Conservation (phyloP, 768 basidiomycete species). For the Sutorius australiensis region DNA sequence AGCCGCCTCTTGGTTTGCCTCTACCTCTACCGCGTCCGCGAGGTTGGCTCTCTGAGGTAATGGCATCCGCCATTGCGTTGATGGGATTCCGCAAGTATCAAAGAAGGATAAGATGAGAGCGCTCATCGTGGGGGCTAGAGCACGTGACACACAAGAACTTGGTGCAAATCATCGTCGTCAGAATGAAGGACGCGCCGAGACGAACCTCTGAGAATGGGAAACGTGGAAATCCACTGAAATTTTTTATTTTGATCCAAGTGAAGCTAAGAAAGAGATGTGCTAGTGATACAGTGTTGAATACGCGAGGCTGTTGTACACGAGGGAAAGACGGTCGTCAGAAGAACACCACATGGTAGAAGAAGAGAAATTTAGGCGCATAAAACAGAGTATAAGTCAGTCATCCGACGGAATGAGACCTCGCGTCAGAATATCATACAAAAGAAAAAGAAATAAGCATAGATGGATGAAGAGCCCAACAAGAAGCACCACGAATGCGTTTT, state of each 20-base stretch:
- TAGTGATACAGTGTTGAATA: conserved; percentile 16
- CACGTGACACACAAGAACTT: neutral
- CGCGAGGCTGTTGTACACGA: conserved; percentile 1
- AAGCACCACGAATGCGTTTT: conserved; percentile 26
- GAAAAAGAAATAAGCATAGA: conserved; percentile 24
- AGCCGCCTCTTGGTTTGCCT: conserved; percentile 60
- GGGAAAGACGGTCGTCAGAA: neutral
- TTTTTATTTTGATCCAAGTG: conserved; percentile 2
- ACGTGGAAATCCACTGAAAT: neutral
- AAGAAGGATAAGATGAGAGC: neutral
- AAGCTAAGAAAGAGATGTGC: neutral
- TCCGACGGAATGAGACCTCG: conserved; percentile 26
- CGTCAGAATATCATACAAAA: conserved; percentile 29
- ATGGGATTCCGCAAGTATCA: neutral
- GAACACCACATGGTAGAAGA: conserved; percentile 10
- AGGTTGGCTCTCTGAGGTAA: conserved; percentile 8
- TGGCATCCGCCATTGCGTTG: conserved; percentile 12
- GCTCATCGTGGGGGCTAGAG: neutral
- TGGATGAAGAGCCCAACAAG: conserved; percentile 26
- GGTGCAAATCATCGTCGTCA: neutral
- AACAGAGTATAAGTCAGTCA: conserved; percentile 13
- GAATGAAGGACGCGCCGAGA: neutral
- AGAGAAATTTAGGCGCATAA: neutral
- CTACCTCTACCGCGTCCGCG: conserved; percentile 45
- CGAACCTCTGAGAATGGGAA: neutral